Evolutionary conservation across 2,329 filamentous ascomycete genomes (phyloP), one percentile per base, ranked within the genome.

Genomic region (Paecilomyces formosus): DNA sequence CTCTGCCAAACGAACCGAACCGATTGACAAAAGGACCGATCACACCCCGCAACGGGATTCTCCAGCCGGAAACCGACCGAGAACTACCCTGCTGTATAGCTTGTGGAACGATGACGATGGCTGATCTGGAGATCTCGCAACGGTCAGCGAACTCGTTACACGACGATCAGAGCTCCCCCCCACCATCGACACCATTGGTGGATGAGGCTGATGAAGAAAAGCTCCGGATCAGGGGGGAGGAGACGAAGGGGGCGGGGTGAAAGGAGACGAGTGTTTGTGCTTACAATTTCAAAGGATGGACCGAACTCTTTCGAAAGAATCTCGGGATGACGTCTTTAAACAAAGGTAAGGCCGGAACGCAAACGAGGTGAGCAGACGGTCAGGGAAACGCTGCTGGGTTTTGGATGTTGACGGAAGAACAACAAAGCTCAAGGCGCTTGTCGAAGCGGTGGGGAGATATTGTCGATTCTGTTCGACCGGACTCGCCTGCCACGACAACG

Each of bases 1-100:
- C 60, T 63, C 64, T 64, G 66, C 24, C 22, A 51, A 15, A 53
- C 35, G 56, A 26, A 64, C 66, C 35, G 56, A 26, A 64, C 66
- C 64, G 63, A 66, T 64, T 65, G 60, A 59, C 57, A 60, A 31
- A 64, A 61, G 60, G 65, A 59, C 59, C 55, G 62, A 63, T 65
- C 64, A 63, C 66, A 66, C 64, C 66, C 55, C 58, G 63, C 66
- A 62, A 62, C 60, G 60, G 63, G 61, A 56, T 63, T 63, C 61
- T 61, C 60, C 62, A 63, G 64, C 65, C 65, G 63, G 59, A 65
- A 60, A 62, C 65, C 66, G 66, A 70, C 65, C 65, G 67, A 62
- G 60, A 53, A 58, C 57, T 56, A 35, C 55, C 45, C 35, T 56
- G 45, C 35, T 45, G 45, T 30, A 21, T 24, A 51, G 35, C 33